phyloP scores from a whole-genome alignment of 768 basidiomycete species.

The Cyclocybe aegerita region DNA sequence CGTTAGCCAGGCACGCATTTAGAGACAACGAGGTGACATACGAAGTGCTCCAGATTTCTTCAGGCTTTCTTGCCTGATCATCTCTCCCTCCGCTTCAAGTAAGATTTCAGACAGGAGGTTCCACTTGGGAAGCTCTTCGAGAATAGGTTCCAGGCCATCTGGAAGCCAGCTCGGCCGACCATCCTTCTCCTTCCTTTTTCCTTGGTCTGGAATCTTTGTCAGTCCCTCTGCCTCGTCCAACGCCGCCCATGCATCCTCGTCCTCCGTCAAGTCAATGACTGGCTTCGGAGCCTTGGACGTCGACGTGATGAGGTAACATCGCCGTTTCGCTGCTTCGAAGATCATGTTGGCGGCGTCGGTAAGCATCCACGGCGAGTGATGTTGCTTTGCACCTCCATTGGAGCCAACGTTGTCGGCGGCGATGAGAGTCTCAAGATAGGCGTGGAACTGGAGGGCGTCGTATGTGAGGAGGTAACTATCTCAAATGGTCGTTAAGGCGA shows the following conservation, averaged over 20 bases:
- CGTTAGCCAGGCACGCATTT: background rate
- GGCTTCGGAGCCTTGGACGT: slow-evolving; percentile 20
- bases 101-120: slow-evolving; percentile 78
- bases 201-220: slow-evolving; percentile 8
- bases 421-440: slow-evolving; percentile 86
- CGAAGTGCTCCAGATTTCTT: slow-evolving; percentile 24
- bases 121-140: slow-evolving; percentile 98
- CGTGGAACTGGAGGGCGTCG: slow-evolving; percentile 87
- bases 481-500: background rate
- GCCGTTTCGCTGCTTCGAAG: slow-evolving; percentile 72
- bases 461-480: slow-evolving; percentile 83
- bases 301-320: slow-evolving; percentile 67
- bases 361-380: slow-evolving; percentile 87
- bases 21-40: slow-evolving; percentile 10
- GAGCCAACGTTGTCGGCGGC: slow-evolving; percentile 49
- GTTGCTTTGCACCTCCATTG: slow-evolving; percentile 55
- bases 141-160: slow-evolving; percentile 74
- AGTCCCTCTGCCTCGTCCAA: slow-evolving; percentile 60
- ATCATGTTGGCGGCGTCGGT: slow-evolving; percentile 90
- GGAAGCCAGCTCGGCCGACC: slow-evolving; percentile 64
- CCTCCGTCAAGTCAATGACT: slow-evolving; percentile 47
- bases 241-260: slow-evolving; percentile 76
- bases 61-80: slow-evolving; percentile 55
- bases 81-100: slow-evolving; percentile 88
- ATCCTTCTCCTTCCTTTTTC: slow-evolving; percentile 19